phyloP scores from a whole-genome alignment of 1,284 basidiomycete genomes.

The Clitocybe nebularis region DNA sequence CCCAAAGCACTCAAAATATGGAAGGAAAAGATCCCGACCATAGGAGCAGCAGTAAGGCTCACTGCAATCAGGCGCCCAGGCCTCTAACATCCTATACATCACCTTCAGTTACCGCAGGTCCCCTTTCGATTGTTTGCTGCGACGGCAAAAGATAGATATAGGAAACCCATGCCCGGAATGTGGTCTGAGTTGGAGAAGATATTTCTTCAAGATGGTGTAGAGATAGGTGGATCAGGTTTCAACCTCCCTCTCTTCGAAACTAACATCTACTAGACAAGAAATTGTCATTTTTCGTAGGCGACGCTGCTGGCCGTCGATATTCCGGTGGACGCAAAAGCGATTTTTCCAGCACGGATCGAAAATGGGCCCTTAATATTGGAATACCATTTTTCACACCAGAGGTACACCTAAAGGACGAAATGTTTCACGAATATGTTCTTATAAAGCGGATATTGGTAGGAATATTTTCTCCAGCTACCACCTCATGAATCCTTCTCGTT shows the following conservation, averaged over 20 bases:
- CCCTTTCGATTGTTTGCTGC: conserved; percentile 84
- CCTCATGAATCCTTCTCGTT: conserved; percentile 40
- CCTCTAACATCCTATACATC: neutral
- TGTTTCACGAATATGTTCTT: neutral
- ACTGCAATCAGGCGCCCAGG: neutral
- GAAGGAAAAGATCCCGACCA: conserved; percentile 71
- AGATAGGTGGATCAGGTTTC: conserved; percentile 52
- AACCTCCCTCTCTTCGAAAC: neutral
- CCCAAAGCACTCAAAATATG: conserved; percentile 51
- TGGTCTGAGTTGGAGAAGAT: conserved; percentile 70
- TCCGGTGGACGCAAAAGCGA: conserved; percentile 46
- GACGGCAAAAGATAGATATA: conserved; percentile 65
- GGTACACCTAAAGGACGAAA: conserved; percentile 33
- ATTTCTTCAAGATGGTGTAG: conserved; percentile 52
- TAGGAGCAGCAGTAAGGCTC: conserved; percentile 62
- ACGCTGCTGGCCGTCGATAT: conserved; percentile 77
- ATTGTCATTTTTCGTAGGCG: conserved; percentile 80
- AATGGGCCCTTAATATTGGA: conserved; percentile 78
- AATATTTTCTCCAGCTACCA: conserved; percentile 72
- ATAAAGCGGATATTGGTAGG: conserved; percentile 39
- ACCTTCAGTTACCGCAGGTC: conserved; percentile 63
- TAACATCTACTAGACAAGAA: conserved; percentile 48
- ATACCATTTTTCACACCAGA: conserved; percentile 72
- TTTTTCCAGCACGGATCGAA: conserved; percentile 78
- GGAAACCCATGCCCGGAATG: conserved; percentile 92